These are phyloP conservation scores for Xylaria sp. DNA, from an alignment of 2,329 filamentous ascomycete genomes.

Conservation along the genomic window DNA sequence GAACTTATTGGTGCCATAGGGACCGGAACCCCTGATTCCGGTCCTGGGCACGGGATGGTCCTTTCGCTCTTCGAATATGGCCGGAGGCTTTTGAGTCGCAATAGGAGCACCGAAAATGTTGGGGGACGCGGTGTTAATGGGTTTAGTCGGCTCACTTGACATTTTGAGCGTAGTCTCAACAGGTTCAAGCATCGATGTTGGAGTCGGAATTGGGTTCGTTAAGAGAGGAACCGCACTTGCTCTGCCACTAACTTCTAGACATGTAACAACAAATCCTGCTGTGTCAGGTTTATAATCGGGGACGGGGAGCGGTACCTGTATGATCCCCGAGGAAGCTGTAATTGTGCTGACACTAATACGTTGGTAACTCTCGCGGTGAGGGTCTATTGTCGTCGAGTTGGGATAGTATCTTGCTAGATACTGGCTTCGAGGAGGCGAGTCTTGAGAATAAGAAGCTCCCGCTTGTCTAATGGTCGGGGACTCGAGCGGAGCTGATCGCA, in stretches of 20 bases:
- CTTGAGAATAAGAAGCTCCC: neutral
- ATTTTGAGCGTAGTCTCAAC: conserved; percentile 33
- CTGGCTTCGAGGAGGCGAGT: neutral
- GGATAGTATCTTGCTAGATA: conserved; percentile 36
- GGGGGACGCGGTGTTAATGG: conserved; percentile 40
- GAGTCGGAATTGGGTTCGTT: conserved; percentile 52
- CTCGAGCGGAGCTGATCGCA: conserved; percentile 38
- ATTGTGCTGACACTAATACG: conserved; percentile 50
- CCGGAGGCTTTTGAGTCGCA: conserved; percentile 61
- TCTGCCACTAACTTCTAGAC: conserved; percentile 47
- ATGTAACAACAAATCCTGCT: conserved; percentile 50
- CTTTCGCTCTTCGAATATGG: conserved; percentile 57
- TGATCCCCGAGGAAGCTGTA: conserved; percentile 47
- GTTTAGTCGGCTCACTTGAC: conserved; percentile 43
- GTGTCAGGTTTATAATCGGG: conserved; percentile 48
- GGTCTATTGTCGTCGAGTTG: conserved; percentile 26
- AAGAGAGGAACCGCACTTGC: conserved; percentile 44
- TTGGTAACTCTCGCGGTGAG: conserved; percentile 43
- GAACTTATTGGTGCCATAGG: conserved; percentile 82
- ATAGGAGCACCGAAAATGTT: conserved; percentile 69
- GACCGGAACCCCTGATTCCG: conserved; percentile 60
- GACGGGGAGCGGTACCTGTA: conserved; percentile 51
- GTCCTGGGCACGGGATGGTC: conserved; percentile 70
- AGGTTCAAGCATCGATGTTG: conserved; percentile 51
- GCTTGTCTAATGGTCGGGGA: conserved; percentile 22